phyloP scores from a whole-genome alignment of 306 rosid genomes.

The Alnus rubra region DNA sequence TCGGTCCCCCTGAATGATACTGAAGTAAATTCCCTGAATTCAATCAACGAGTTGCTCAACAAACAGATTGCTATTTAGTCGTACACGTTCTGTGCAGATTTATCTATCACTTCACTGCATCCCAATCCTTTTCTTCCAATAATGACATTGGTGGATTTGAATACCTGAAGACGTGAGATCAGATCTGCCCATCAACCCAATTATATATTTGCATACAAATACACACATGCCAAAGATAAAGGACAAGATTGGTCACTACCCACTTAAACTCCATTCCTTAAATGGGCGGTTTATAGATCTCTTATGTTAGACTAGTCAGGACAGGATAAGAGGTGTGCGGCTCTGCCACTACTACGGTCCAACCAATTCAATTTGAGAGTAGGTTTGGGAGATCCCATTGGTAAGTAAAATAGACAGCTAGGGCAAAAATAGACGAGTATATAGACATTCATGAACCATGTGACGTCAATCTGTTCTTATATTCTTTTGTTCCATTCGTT shows the following conservation, averaged over 20 bases:
- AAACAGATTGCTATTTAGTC: not conserved
- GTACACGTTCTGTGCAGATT: not conserved
- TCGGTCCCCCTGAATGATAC: not conserved
- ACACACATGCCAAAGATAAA: too few relatives aligned
- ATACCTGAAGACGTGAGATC: not conserved
- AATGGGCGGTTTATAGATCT: not conserved
- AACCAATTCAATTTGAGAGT: not conserved
- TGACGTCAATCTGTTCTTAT: conserved; percentile 40
- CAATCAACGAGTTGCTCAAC: not conserved
- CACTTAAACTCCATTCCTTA: too few relatives aligned
- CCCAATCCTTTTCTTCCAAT: not conserved
- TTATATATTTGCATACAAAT: too few relatives aligned
- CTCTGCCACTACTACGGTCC: not conserved
- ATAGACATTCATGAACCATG: conserved; percentile 21
- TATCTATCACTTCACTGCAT: not conserved
- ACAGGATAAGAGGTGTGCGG: not conserved
- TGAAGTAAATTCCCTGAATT: not conserved
- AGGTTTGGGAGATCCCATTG: not conserved
- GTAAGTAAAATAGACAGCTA: not conserved
- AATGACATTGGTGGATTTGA: not conserved
- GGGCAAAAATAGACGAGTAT: not conserved
- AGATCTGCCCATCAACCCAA: not conserved
- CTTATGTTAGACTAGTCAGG: not conserved
- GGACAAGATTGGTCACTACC: too few relatives aligned
- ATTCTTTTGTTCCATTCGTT: conserved; percentile 28